Base-by-base conservation (phyloP, 208 protist species). In the Crithidia sp. region DNA sequence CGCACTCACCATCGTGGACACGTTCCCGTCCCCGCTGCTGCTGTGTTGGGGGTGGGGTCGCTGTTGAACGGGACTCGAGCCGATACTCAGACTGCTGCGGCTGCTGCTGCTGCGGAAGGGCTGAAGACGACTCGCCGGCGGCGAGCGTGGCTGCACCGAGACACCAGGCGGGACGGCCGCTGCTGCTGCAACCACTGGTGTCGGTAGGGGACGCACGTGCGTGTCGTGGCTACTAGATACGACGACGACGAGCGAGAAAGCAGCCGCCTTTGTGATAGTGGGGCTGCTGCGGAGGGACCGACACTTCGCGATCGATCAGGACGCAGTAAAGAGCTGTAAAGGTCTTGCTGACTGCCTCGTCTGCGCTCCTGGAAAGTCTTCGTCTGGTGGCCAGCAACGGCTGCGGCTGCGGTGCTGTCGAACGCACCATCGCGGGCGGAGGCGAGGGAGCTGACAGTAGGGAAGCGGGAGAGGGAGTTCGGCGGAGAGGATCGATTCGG, bases 381-480 rank as follows among this genome's bases (percentile, higher is more conserved):
- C 28, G 1, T 28, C 28, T 28, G 28, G 28, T 28, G 28, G 28
- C 28, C 28, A 28, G 28, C 28, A 28, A 28, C 28, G 28, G 28
- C 28, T 28, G 28, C 28, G 28, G 28, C 28, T 28, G 28, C 28
- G 28, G 28, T 28, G 28, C 28, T 28, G 28, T 28, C 28, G 28
- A 28, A 1, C 28, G 28, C 28, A 28, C 28, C 28, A 28, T 28
- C 28, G 28, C 28, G 28, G 28, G 28, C 60, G 4, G 45, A 66
- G 7, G 60, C 19, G 10, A 66, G 9, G 44, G 60, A 66, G 60
- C 60, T 66, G 44, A 66, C 44, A 19, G 60, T 54, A 19, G 60
- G 45, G 10, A 66, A 52, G 12, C 44, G 45, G 2, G 60, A 66
- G 19, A 54, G 7, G 12, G 60, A 66, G 16, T 5, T 39, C 16